Base-by-base conservation (phyloP, 2,329 filamentous ascomycete species). In the Fusarium liriodendri region DNA sequence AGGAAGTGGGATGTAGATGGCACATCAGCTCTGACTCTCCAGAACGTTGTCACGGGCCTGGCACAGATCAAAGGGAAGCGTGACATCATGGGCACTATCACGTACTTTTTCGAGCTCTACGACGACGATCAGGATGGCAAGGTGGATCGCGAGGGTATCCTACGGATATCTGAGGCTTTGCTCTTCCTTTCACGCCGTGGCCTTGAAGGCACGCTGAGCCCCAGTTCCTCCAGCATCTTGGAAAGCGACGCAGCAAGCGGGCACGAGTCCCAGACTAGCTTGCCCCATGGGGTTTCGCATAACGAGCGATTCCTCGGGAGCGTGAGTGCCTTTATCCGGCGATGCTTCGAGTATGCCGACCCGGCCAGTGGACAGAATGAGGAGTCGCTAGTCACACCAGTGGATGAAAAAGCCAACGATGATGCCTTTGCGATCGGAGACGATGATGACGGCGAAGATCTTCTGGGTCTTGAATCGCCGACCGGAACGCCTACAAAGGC, bases 331-430 rank as follows among this genome's bases (percentile, higher is more conserved):
- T 99, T 99, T 80, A 99, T 98, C 69, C 90, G 95, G 73, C 90
- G 97, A 68, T 99, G 97, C 83, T 99, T 99, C 75, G 97, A 99
- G 83, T 99, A 99, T 79, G 97, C 97, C 7, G 97, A 99, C 79
- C 96, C 97, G 72, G 91, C 93, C 1, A 87, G 89, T 80, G 89
- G 91, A 72, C 87, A 90, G 68, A 83, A 82, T 47, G 80, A 83
- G 11, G 81, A 82, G 40, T 59, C 62, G 14, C 75, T 66, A 6
- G 55, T 63, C 13, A 77, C 67, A 54, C 74, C 66, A 63, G 74
- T 54, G 61, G 75, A 71, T 18, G 77, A 77, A 37, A 25, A 18
- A 29, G 77, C 81, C 8, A 78, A 81, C 42, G 81, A 83, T 5
- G 83, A 83, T 69, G 88, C 93, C 5, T 97, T 97, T 82, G 88